These are phyloP conservation scores for Musa itinerans DNA, from an alignment of 176 grass and related monocot genomes.

Conservation along the genomic window DNA sequence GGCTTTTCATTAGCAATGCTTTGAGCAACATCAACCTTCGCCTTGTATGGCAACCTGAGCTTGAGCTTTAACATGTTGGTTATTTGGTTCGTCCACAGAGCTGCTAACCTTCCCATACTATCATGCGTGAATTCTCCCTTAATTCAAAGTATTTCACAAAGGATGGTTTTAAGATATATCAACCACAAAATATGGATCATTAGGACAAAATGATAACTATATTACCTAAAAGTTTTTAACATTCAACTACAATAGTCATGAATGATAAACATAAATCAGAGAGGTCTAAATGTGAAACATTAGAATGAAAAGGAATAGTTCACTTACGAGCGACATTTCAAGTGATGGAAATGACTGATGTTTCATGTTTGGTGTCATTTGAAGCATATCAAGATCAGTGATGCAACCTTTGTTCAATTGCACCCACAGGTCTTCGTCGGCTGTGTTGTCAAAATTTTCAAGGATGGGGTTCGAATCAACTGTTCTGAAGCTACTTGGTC, in stretches of 20 bases:
- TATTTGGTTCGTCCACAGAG: too few species aligned
- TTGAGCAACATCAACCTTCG: too few species aligned
- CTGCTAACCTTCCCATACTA: too few species aligned
- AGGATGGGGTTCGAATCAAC: slow-evolving; percentile 54
- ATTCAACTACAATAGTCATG: not conserved
- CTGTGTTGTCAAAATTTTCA: slow-evolving; percentile 42
- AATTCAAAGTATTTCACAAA: too few species aligned
- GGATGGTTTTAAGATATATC: too few species aligned
- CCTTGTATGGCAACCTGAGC: too few species aligned
- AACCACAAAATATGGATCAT: too few species aligned
- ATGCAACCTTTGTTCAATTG: slow-evolving; percentile 63
- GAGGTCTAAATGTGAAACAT: not conserved
- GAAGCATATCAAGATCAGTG: slow-evolving; percentile 72
- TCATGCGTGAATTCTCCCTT: too few species aligned
- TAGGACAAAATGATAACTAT: not conserved
- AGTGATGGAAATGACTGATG: slow-evolving; percentile 15
- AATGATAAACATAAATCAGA: not conserved
- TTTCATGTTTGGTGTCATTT: slow-evolving; percentile 56
- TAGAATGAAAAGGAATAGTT: not conserved
- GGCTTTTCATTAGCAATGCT: too few species aligned
- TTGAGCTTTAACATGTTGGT: too few species aligned
- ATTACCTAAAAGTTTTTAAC: not conserved
- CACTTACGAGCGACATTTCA: slow-evolving; percentile 38
- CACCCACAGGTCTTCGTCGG: slow-evolving; percentile 69
- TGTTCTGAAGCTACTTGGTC: slow-evolving; percentile 39